A percentile compares a stretch with the other conserved stretches of the same genome.
phyloP scores from a whole-genome alignment of 768 basidiomycete species.

The Amanita rimosa region DNA sequence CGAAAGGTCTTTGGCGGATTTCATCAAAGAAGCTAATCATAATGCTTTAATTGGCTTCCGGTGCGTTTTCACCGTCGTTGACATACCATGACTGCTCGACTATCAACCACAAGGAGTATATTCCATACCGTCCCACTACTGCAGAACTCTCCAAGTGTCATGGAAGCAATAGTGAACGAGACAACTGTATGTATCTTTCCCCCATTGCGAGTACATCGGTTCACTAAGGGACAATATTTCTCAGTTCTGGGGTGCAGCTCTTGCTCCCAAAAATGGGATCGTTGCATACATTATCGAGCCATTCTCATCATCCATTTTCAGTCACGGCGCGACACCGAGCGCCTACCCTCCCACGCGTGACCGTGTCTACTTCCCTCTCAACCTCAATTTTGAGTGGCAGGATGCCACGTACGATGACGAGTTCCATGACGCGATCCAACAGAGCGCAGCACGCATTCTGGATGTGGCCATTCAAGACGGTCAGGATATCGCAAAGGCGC shows the following conservation, averaged over 20 bases:
- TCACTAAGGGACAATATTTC: too few species aligned
- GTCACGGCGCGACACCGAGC: not conserved
- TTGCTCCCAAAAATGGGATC: not conserved
- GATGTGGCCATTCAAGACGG: conserved; percentile 21
- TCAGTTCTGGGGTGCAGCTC: not conserved
- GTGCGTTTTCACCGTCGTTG: conserved; percentile 1
- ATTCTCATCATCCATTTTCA: not conserved
- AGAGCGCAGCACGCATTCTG: conserved; percentile 24
- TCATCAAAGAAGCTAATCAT: conserved; percentile 21
- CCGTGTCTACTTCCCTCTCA: conserved; percentile 15
- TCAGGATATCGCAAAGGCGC: conserved; percentile 21
- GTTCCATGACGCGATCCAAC: conserved; percentile 22
- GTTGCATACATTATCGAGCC: not conserved
- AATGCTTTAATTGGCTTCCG: conserved; percentile 14
- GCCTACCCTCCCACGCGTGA: conserved; percentile 8
- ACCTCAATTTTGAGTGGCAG: conserved; percentile 16
- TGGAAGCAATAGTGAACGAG: conserved; percentile 26
- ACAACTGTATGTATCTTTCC: conserved; percentile 15
- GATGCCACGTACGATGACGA: conserved; percentile 10
- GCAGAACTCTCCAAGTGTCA: conserved; percentile 17
- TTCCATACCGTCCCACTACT: conserved; percentile 27
- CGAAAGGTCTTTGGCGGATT: conserved; percentile 21
- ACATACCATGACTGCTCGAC: conserved; percentile 8
- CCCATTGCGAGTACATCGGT: not conserved
- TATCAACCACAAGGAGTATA: conserved; percentile 9